Evolutionary conservation across 2,329 filamentous ascomycete species (phyloP).

Genomic region (Talaromyces sp.): DNA sequence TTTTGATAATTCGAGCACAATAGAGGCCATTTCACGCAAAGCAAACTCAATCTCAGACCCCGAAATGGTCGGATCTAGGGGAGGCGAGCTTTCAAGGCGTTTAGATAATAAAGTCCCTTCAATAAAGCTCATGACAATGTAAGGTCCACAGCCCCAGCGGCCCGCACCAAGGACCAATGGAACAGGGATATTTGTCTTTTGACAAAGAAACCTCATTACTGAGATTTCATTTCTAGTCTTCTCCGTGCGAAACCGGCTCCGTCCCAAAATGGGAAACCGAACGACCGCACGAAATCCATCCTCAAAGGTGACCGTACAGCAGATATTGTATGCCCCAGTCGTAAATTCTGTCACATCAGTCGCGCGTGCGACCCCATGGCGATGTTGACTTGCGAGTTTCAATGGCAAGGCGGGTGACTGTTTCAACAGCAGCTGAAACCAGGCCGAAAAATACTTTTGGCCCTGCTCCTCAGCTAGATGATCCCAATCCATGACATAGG

Average conservation of each 20-base stretch:
- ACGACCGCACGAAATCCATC: conserved; percentile 21
- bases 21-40: conserved; percentile 15
- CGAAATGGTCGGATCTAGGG: conserved; percentile 1
- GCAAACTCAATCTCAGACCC: conserved; percentile 6
- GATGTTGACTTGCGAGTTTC: conserved; percentile 10
- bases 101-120: conserved; percentile 12
- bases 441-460: conserved; percentile 13
- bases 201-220: conserved; percentile 7
- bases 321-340: conserved; percentile 25
- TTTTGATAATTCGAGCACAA: conserved; percentile 18
- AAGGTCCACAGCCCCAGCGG: conserved; percentile 9
- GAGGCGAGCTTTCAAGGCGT: neutral
- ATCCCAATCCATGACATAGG: conserved; percentile 10
- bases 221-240: conserved; percentile 10
- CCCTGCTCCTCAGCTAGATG: conserved; percentile 13
- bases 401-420: conserved; percentile 12
- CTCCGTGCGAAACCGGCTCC: conserved; percentile 11
- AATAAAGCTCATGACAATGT: conserved; percentile 9
- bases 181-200: conserved; percentile 8
- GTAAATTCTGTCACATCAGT: neutral
- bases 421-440: conserved; percentile 8
- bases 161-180: conserved; percentile 6
- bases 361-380: conserved; percentile 3
- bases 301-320: conserved; percentile 23
- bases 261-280: conserved; percentile 19